Conservation (phyloP, 2,329 filamentous ascomycete species). For the Ophiostoma triangulosporum region DNA sequence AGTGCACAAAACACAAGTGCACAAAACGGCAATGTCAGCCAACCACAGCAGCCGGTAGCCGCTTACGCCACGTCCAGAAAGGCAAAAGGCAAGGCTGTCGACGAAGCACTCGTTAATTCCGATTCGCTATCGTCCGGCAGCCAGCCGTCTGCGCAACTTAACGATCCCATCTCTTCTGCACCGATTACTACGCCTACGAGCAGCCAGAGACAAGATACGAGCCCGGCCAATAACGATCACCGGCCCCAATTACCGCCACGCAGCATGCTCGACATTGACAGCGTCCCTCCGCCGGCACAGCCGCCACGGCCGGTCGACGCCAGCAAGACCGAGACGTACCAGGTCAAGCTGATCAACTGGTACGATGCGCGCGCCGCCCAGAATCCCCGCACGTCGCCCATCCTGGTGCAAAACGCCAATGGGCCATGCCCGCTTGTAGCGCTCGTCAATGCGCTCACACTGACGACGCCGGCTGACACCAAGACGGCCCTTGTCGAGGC, state of each 20-base stretch:
- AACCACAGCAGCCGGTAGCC: not conserved
- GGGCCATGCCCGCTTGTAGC: slow-evolving; percentile 89
- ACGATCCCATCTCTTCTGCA: not conserved
- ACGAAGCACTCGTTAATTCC: slow-evolving; percentile 6
- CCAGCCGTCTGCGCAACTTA: not conserved
- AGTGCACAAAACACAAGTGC: not conserved
- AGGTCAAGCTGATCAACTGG: slow-evolving; percentile 87
- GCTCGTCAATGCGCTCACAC: slow-evolving; percentile 77
- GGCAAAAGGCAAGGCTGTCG: slow-evolving; percentile 7
- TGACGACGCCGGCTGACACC: slow-evolving; percentile 58
- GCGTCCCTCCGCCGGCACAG: slow-evolving; percentile 14
- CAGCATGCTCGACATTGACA: slow-evolving; percentile 14
- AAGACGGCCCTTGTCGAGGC: slow-evolving; percentile 65
- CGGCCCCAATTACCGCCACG: slow-evolving; percentile 19
- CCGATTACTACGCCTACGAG: not conserved
- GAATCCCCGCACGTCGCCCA: slow-evolving; percentile 65
- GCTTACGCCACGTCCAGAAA: not conserved
- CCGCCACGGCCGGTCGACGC: slow-evolving; percentile 25
- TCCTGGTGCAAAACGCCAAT: slow-evolving; percentile 85
- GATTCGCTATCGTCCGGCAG: not conserved
- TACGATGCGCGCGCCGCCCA: slow-evolving; percentile 46
- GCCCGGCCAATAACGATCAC: not conserved
- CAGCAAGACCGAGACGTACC: slow-evolving; percentile 61
- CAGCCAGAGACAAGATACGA: not conserved
- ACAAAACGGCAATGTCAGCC: not conserved